Evolutionary conservation across 2,329 filamentous ascomycete genomes (phyloP).

Genomic region (Pyrenochaeta sp.): DNA sequence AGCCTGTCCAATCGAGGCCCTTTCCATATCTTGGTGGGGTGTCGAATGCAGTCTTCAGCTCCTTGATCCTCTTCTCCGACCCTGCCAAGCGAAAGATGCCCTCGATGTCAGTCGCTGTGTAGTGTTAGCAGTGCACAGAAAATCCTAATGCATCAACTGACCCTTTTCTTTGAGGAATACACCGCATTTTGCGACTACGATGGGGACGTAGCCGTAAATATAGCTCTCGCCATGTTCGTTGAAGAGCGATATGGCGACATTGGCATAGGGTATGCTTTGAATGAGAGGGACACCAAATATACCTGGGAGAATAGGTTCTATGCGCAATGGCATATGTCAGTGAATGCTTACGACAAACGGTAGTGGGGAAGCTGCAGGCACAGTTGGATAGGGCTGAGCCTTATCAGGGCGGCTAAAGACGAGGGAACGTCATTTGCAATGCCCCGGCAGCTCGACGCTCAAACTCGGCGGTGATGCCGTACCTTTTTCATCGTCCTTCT

Average conservation of each 20-base stretch:
- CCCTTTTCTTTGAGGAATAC: constrained; percentile 98
- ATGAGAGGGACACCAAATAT: constrained; percentile 96
- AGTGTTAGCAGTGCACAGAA: constrained; percentile 27
- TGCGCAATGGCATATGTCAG: constrained; percentile 28
- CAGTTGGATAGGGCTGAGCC: constrained; percentile 22
- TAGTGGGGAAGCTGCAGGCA: constrained; percentile 25
- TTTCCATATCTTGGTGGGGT: constrained; percentile 91
- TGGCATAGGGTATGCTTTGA: constrained; percentile 95
- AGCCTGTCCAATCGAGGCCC: constrained; percentile 94
- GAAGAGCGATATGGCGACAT: constrained; percentile 95
- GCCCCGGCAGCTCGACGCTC: neutral
- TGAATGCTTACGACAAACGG: constrained; percentile 23
- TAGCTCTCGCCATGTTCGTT: constrained; percentile 94
- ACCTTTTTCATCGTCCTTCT: constrained; percentile 71
- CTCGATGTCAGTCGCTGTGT: constrained; percentile 86
- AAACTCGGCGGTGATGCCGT: constrained; percentile 27
- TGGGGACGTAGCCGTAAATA: constrained; percentile 98
- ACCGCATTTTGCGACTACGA: constrained; percentile 97
- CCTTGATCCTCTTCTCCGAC: constrained; percentile 98
- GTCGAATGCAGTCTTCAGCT: constrained; percentile 89
- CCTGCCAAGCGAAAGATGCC: constrained; percentile 96
- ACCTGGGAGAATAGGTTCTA: constrained; percentile 66
- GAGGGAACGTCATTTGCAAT: neutral
- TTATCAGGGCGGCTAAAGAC: constrained; percentile 12
- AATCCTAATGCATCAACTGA: constrained; percentile 50